Evolutionary conservation across 176 grass and related monocot genomes (phyloP).

Genomic region (Oryza punctata): DNA sequence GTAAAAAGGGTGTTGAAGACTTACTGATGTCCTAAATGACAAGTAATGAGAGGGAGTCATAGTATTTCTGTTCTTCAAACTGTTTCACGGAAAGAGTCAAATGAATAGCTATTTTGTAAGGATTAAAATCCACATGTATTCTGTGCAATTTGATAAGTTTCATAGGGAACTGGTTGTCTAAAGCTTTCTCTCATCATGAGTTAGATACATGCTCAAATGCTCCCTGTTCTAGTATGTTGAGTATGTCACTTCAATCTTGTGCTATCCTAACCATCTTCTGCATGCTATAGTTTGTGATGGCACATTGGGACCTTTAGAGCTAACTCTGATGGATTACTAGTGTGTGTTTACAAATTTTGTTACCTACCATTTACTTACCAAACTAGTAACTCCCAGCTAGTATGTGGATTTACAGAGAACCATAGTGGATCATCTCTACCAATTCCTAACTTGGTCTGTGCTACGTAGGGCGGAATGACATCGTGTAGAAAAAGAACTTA

Average conservation of each 20-base stretch:
- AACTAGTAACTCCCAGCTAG: neutral
- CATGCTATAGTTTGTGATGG: neutral
- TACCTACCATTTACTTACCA: neutral
- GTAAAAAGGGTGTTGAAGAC: neutral
- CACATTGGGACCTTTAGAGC: neutral
- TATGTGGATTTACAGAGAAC: slow-evolving; percentile 1
- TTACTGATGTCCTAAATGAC: neutral
- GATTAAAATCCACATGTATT: neutral
- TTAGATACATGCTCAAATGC: neutral
- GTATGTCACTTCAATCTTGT: neutral
- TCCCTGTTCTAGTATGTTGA: neutral
- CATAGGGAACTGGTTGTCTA: neutral
- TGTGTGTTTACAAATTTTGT: slow-evolving; percentile 12
- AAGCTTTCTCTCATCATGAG: neutral
- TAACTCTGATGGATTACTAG: neutral
- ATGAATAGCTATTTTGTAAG: neutral
- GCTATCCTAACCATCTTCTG: neutral
- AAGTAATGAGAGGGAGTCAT: neutral
- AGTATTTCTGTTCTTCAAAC: neutral
- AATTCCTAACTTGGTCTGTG: neutral
- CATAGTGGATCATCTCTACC: slow-evolving; percentile 6
- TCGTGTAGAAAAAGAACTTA: slow-evolving; percentile 6
- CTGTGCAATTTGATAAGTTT: neutral
- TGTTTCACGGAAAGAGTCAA: neutral
- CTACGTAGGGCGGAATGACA: slow-evolving; percentile 5